Percentiles rank a stretch among this genome's conserved stretches.
Conservation (phyloP, 768 basidiomycete species). For the Cantharellus anzutake region DNA sequence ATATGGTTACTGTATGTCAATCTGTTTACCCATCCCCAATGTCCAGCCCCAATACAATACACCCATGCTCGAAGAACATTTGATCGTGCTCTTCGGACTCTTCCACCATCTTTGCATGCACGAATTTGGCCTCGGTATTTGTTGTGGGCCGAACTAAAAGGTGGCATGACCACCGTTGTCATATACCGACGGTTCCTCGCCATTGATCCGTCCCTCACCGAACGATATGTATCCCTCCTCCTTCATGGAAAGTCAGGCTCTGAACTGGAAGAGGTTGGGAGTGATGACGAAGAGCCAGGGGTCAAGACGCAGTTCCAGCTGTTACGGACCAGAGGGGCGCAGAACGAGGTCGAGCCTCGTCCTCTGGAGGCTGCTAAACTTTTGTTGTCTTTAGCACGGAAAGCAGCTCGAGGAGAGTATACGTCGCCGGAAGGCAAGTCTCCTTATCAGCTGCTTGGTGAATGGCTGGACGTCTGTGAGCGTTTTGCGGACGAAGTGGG, state of each 20-base stretch:
- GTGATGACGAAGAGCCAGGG: neutral
- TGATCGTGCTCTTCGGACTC: slow-evolving; percentile 82
- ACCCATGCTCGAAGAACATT: slow-evolving; percentile 88
- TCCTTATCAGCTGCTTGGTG: slow-evolving; percentile 80
- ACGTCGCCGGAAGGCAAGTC: slow-evolving; percentile 83
- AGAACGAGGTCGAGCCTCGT: slow-evolving; percentile 28
- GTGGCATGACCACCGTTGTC: slow-evolving; percentile 56
- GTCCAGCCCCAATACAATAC: slow-evolving; percentile 64
- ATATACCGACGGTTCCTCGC: slow-evolving; percentile 81
- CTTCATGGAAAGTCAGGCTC: slow-evolving; percentile 16
- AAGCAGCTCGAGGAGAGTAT: slow-evolving; percentile 69
- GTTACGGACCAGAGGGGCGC: slow-evolving; percentile 23
- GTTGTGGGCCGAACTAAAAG: slow-evolving; percentile 71
- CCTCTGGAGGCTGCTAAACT: slow-evolving; percentile 91
- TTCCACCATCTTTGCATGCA: slow-evolving; percentile 80
- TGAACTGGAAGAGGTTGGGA: neutral
- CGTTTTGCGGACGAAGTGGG: slow-evolving; percentile 85
- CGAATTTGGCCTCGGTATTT: slow-evolving; percentile 90
- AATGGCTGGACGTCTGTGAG: slow-evolving; percentile 86
- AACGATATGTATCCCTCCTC: slow-evolving; percentile 53
- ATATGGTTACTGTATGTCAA: slow-evolving; percentile 90
- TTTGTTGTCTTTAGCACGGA: slow-evolving; percentile 66
- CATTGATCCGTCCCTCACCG: slow-evolving; percentile 64
- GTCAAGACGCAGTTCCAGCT: neutral
- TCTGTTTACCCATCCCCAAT: slow-evolving; percentile 73